phyloP scores from a whole-genome alignment of 2,329 filamentous ascomycete genomes.

The Trichoderma arundinaceum region DNA sequence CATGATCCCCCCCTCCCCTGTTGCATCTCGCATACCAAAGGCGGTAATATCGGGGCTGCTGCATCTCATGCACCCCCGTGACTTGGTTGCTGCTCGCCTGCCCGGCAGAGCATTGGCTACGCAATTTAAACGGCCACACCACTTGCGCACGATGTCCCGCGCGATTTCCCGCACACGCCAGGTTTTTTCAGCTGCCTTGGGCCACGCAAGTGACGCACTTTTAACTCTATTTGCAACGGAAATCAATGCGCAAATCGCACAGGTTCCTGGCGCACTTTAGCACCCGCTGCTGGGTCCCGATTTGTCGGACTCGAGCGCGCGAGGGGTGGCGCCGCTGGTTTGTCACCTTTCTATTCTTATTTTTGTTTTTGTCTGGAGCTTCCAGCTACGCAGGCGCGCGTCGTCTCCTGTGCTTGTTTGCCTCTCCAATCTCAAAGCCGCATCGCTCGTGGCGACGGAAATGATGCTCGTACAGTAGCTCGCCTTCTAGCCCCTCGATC shows the following conservation, averaged over 20 bases:
- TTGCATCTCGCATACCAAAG: conserved; percentile 15
- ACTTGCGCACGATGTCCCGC: conserved; percentile 4
- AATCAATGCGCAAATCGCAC: conserved; percentile 18
- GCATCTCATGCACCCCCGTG: conserved; percentile 22
- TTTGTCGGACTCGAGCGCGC: background rate
- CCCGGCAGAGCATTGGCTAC: conserved; percentile 15
- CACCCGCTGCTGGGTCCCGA: background rate
- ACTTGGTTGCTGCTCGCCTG: conserved; percentile 8
- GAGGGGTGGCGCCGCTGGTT: background rate
- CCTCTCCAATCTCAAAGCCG: background rate
- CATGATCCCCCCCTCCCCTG: conserved; percentile 12
- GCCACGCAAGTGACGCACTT: conserved; percentile 24
- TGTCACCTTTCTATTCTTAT: too few relatives aligned
- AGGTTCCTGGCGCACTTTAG: conserved; percentile 2
- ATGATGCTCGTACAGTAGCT: too few relatives aligned
- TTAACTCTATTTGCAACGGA: conserved; percentile 24
- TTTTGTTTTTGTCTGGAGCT: background rate
- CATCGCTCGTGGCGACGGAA: background rate
- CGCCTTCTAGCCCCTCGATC: conserved; percentile 22
- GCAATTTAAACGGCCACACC: conserved; percentile 27
- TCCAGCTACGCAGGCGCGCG: background rate
- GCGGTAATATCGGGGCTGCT: conserved; percentile 16
- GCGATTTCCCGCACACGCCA: conserved; percentile 19
- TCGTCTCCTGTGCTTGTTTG: too few relatives aligned
- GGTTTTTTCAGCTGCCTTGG: conserved; percentile 29